phyloP scores from a whole-genome alignment of 2,329 filamentous ascomycete species.

The Nigrospora osmanthi region DNA sequence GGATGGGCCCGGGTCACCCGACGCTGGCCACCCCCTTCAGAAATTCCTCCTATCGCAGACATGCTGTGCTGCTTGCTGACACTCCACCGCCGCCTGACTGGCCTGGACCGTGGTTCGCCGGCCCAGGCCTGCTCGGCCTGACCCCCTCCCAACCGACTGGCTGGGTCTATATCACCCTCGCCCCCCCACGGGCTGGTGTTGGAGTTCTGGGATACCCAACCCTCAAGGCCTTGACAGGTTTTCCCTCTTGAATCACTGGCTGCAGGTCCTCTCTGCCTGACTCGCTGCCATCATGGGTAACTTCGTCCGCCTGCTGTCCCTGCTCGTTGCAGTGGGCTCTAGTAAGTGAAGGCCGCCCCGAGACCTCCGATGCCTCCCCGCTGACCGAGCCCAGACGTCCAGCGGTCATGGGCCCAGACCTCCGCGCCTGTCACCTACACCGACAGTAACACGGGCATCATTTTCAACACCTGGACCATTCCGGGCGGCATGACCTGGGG shows the following conservation, averaged over 20 bases:
- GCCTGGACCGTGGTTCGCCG: neutral
- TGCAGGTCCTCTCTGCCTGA: neutral
- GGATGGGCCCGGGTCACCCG: neutral
- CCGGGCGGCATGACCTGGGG: slow-evolving; percentile 43
- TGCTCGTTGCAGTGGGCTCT: slow-evolving; percentile 1
- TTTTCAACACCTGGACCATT: slow-evolving; percentile 42
- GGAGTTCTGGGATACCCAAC: too few species aligned
- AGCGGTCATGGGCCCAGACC: slow-evolving; percentile 3
- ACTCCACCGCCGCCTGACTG: neutral
- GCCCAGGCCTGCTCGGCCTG: neutral
- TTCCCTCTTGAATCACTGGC: neutral
- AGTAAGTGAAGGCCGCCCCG: neutral
- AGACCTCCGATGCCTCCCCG: too few species aligned
- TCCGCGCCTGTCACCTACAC: slow-evolving; percentile 3
- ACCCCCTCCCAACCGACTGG: neutral
- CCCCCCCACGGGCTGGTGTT: neutral
- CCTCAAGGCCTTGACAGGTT: neutral
- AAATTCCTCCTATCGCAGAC: slow-evolving; percentile 1
- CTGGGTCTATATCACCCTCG: neutral
- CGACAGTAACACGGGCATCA: slow-evolving; percentile 36
- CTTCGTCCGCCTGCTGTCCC: neutral
- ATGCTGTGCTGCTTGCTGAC: neutral
- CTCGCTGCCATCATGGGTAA: neutral
- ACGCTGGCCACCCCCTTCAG: neutral
- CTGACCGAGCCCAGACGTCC: slow-evolving; percentile 3